These are phyloP conservation scores for Ramaria sp. DNA, from an alignment of 768 basidiomycete genomes.

Conservation along the genomic window DNA sequence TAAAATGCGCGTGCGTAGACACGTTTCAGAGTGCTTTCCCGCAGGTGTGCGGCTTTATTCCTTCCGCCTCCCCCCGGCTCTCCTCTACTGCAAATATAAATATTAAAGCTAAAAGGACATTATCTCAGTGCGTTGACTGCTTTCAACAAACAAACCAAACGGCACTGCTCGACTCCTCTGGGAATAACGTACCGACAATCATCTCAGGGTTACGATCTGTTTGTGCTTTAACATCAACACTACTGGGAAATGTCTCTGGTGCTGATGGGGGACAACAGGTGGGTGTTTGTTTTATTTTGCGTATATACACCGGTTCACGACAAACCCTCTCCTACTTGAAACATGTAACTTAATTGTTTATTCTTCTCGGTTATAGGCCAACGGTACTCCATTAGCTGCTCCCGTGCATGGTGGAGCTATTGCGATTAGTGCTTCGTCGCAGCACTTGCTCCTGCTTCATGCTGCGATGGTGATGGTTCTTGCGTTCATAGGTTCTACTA, in stretches of 20 bases:
- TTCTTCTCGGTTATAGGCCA: too few relatives aligned
- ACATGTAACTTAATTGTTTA: too few relatives aligned
- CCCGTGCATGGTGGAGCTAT: too few relatives aligned
- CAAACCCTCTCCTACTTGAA: too few relatives aligned
- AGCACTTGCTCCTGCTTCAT: too few relatives aligned
- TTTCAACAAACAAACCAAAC: constrained; percentile 51
- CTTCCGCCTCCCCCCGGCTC: not conserved
- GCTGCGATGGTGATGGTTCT: too few relatives aligned
- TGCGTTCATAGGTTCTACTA: too few relatives aligned
- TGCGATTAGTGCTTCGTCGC: too few relatives aligned
- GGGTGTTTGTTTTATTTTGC: not conserved
- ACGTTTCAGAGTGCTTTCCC: constrained; percentile 38
- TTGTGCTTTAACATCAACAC: constrained; percentile 39
- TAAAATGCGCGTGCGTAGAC: constrained; percentile 50
- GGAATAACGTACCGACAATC: constrained; percentile 33
- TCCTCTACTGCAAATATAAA: not conserved
- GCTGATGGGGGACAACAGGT: constrained; percentile 26
- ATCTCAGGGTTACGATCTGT: constrained; percentile 39
- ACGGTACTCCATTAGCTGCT: too few relatives aligned
- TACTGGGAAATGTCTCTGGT: constrained; percentile 41
- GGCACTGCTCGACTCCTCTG: constrained; percentile 31
- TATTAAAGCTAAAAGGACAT: too few relatives aligned
- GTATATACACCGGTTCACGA: too few relatives aligned
- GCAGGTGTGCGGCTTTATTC: constrained; percentile 33
- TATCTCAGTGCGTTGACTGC: constrained; percentile 20